A percentile compares a stretch with the other conserved stretches of the same genome.
phyloP scores from a whole-genome alignment of 345 rosid genomes.

The Durio zibethinus region DNA sequence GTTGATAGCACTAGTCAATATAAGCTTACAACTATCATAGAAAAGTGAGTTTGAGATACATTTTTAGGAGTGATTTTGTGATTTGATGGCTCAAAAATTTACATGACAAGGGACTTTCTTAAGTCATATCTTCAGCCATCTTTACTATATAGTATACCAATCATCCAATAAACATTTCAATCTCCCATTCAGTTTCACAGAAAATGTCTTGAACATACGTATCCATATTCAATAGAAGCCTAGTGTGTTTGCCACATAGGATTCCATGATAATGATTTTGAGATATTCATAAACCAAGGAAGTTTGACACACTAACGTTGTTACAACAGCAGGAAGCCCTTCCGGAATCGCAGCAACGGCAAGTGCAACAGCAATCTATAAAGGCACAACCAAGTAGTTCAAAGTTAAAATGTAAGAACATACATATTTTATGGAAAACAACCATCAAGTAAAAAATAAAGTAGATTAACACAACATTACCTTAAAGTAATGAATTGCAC shows the following conservation, averaged over 20 bases:
- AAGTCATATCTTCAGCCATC: not conserved
- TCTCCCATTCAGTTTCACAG: constrained; percentile 10
- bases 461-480: constrained; percentile 30
- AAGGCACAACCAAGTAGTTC: constrained; percentile 31
- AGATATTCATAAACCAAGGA: constrained; percentile 3
- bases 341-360: constrained; percentile 99
- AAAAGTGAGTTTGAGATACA: not conserved
- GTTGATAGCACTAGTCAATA: not conserved
- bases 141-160: not conserved
- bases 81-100: not conserved
- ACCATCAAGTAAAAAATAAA: not conserved
- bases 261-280: not conserved
- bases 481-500: constrained; percentile 98
- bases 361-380: constrained; percentile 98
- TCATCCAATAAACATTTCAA: not conserved
- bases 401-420: not conserved
- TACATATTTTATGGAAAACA: not conserved
- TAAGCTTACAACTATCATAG: not conserved
- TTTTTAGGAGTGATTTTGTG: not conserved
- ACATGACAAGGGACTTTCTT: not conserved
- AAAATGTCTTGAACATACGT: not conserved
- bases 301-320: constrained; percentile 67
- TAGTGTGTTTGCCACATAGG: not conserved
- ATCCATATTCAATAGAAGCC: not conserved
- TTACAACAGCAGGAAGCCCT: constrained; percentile 99